Evolutionary conservation across 2,329 filamentous ascomycete species (phyloP).

Genomic region (Sporothrix curviconia): DNA sequence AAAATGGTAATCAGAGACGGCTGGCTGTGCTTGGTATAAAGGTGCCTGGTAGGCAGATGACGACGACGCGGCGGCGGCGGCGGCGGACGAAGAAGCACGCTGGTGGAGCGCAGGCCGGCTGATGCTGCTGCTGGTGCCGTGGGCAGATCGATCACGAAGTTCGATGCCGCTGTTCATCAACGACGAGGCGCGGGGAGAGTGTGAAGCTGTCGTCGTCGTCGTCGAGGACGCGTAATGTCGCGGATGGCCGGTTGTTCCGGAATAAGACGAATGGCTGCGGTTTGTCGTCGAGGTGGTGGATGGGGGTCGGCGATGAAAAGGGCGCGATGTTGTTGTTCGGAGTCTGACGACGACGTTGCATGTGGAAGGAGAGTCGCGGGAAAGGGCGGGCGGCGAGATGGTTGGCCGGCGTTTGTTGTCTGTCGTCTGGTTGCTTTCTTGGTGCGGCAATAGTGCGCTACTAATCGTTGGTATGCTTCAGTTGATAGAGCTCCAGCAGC

Average conservation of each 20-base stretch:
- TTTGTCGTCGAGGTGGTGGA: not conserved
- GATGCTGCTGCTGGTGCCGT: constrained; percentile 21
- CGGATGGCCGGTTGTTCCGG: not conserved
- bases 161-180: constrained; percentile 18
- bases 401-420: not conserved
- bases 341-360: constrained; percentile 20
- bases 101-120: constrained; percentile 12
- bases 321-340: constrained; percentile 9
- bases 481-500: constrained; percentile 1
- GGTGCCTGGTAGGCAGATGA: constrained; percentile 7
- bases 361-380: constrained; percentile 1
- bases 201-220: too few species aligned
- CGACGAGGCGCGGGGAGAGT: not conserved
- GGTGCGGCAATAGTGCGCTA: constrained; percentile 5
- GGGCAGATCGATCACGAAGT: constrained; percentile 17
- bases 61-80: not conserved
- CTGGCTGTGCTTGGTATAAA: not conserved
- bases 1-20: constrained; percentile 19
- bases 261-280: not conserved
- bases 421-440: not conserved
- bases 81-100: not conserved
- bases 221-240: not conserved
- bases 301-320: constrained; percentile 1
- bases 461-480: not conserved
- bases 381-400: not conserved